These are phyloP conservation scores for Monosporozyma servazzii DNA, from an alignment of 805 yeast genomes.

Conservation along the genomic window DNA sequence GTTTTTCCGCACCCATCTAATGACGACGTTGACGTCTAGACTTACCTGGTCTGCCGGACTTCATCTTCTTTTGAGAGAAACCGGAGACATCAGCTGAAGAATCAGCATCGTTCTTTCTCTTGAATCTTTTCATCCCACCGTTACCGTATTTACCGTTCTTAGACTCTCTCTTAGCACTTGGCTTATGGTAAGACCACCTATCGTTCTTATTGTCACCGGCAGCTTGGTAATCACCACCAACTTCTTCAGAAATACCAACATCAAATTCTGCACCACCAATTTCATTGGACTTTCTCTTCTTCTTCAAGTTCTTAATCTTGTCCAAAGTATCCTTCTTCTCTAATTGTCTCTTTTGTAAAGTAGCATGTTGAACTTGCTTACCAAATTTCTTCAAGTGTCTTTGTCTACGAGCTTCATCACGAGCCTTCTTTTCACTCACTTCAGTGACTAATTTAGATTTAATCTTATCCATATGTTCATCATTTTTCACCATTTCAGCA, in stretches of 20 bases:
- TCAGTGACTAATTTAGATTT: conserved; percentile 73
- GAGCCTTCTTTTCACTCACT: conserved; percentile 75
- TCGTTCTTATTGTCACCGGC: conserved; percentile 19
- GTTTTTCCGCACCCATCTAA: too few relatives aligned
- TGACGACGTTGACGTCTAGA: conserved; percentile 37
- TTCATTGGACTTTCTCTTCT: conserved; percentile 74
- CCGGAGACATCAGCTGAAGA: conserved; percentile 60
- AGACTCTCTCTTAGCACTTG: conserved; percentile 57
- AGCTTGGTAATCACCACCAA: conserved; percentile 25
- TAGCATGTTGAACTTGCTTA: conserved; percentile 91
- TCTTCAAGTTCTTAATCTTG: conserved; percentile 81
- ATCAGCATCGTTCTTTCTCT: conserved; percentile 62
- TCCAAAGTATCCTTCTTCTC: conserved; percentile 87
- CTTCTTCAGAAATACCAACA: conserved; percentile 79
- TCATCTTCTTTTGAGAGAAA: conserved; percentile 42
- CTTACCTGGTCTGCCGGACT: conserved; percentile 45
- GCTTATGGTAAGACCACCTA: conserved; percentile 27
- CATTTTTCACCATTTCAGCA: conserved; percentile 97
- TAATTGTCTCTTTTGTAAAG: conserved; percentile 86
- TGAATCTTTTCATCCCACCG: conserved; percentile 72
- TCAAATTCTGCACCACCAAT: conserved; percentile 51
- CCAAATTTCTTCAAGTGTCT: conserved; percentile 94
- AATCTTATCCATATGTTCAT: conserved; percentile 94
- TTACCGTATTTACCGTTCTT: conserved; percentile 66
- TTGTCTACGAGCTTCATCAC: conserved; percentile 89